Base-by-base conservation (phyloP, 23 red algal species). In the Gracilaria gracilis region DNA sequence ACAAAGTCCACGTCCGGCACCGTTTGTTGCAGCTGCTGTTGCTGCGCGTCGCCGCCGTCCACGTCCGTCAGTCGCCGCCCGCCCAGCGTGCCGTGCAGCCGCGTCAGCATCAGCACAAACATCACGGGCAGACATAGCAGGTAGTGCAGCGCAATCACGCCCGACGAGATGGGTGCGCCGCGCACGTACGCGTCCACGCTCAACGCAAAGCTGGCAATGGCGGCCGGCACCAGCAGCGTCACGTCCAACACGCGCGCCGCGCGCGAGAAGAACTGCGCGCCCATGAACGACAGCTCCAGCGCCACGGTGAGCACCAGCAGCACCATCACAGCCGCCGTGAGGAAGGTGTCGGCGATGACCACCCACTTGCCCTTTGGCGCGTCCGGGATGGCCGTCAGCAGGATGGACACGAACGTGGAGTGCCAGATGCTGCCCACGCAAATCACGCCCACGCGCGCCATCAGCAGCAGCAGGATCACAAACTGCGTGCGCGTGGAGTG, bases 1-100 rank as follows among this genome's bases (percentile, higher is more conserved):
- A 94, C 81, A 80, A 94, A 94, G 81, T 94, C 91, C n/a, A 87
- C 74, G 25, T 79, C 51, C 17, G 85, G 85, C 12, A 89, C 35
- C 32, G 14, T 48, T 23, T 33, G 3, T 17, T 75, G 38, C 38
- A 36, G 62, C 2, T 61, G n/a, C n/a, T n/a, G n/a, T n/a, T n/a
- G n/a, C n/a, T n/a, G n/a, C 38, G 20, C 35, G 25, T 69, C 20
- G 55, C 35, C 31, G 19, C 46, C 28, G 21, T 50, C 29, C 19
- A 32, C 31, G n/a, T 94, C 71, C 23, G 82, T 85, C 3, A 94
- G 53, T 39, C 65, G 31, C 9, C 83, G 65, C 15, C 49, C 58
- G 25, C 91, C 81, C 19, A 94, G 47, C 23, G 71, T 73, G 4
- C 91, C 31, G 40, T 81, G 67, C 40, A 94, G n/a, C 11, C 91